These are phyloP conservation scores for Lathyrus tuberosus DNA, from an alignment of 306 rosid species.

Conservation along the genomic window DNA sequence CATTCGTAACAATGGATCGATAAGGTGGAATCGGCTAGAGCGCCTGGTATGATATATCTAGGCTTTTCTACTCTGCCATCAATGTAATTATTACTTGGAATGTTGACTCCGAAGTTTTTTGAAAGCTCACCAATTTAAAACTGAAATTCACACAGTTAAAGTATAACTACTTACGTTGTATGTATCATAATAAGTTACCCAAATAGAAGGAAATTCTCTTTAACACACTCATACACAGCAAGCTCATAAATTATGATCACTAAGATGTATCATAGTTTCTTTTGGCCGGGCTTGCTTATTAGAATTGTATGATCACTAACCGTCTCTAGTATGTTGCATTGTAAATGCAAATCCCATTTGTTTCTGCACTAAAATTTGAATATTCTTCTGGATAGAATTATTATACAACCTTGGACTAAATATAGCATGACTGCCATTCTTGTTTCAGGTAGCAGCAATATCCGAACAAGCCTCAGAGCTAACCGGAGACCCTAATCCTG, in stretches of 20 bases:
- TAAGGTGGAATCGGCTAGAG: conserved; percentile 95
- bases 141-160: conserved; percentile 5
- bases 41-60: conserved; percentile 67
- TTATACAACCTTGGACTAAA: conserved; percentile 12
- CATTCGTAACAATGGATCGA: conserved; percentile 81
- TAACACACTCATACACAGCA: neutral
- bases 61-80: conserved; percentile 17
- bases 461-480: conserved; percentile 89
- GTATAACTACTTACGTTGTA: neutral
- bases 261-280: neutral
- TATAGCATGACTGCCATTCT: conserved; percentile 35
- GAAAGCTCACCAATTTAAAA: conserved; percentile 16
- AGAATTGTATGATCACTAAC: neutral
- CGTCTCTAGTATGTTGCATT: conserved; percentile 22
- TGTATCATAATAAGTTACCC: conserved; percentile 22
- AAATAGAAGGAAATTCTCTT: conserved; percentile 16
- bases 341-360: conserved; percentile 33
- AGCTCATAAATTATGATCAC: neutral
- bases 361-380: conserved; percentile 37
- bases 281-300: neutral
- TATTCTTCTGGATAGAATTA: conserved; percentile 21
- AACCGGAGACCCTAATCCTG: conserved; percentile 55
- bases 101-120: conserved; percentile 24
- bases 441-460: conserved; percentile 85
- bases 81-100: conserved; percentile 22